Percentiles rank a stretch among this genome's conserved stretches.
phyloP scores from a whole-genome alignment of 768 basidiomycete genomes.

The Tricholoma flavovirens region DNA sequence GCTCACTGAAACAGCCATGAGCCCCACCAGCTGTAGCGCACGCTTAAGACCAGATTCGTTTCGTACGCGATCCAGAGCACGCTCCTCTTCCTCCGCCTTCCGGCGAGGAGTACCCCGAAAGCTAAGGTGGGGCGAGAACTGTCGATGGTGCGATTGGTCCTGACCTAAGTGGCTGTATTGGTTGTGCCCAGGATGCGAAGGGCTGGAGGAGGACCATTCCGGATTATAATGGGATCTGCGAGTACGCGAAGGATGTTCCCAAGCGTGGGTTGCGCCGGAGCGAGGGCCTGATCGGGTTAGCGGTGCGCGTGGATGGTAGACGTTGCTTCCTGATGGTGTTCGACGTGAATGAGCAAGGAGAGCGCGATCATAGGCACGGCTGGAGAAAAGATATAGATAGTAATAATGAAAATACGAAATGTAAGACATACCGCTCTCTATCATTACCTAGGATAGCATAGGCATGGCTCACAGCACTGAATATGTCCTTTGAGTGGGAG shows the following conservation, averaged over 20 bases:
- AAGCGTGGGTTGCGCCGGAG: not conserved
- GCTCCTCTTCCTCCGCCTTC: conserved; percentile 1
- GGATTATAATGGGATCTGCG: not conserved
- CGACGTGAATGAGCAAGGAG: not conserved
- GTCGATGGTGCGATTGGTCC: not conserved
- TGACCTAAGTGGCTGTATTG: not conserved
- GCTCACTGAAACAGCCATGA: conserved; percentile 15
- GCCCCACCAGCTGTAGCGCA: conserved; percentile 17
- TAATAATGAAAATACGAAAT: not conserved
- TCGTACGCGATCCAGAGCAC: conserved; percentile 20
- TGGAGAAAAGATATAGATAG: not conserved
- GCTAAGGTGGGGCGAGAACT: not conserved
- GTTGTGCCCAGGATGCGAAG: not conserved
- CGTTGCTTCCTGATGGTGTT: not conserved
- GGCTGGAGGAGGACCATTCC: not conserved
- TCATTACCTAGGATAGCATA: conserved; percentile 41
- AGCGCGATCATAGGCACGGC: conserved; percentile 2
- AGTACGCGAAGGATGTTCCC: not conserved
- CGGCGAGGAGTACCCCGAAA: not conserved
- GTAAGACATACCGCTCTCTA: conserved; percentile 31
- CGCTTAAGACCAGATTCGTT: conserved; percentile 18
- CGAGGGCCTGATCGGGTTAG: not conserved
- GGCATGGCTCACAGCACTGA: conserved; percentile 36
- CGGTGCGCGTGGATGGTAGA: not conserved
- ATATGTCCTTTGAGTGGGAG: conserved; percentile 32